Conservation (phyloP, 1,284 basidiomycete genomes). For the Pseudomicrostroma phylloplanum region DNA sequence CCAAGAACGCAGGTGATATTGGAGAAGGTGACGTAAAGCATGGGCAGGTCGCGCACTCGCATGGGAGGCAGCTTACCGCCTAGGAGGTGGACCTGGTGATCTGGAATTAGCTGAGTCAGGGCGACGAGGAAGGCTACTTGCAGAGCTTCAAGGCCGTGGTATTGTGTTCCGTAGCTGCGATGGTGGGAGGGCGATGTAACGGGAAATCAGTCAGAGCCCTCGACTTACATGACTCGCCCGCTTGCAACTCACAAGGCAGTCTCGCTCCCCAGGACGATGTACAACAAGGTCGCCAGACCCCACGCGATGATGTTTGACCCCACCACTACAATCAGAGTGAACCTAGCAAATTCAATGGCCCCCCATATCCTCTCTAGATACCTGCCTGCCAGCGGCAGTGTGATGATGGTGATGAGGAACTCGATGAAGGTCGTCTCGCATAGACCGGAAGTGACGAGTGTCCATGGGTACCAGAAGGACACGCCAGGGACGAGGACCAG, state of each 20-base stretch:
- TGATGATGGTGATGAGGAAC: slow-evolving; percentile 70
- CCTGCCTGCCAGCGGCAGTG: slow-evolving; percentile 73
- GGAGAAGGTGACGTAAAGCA: slow-evolving; percentile 84
- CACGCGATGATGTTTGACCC: slow-evolving; percentile 42
- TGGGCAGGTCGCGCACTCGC: slow-evolving; percentile 64
- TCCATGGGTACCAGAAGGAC: slow-evolving; percentile 77
- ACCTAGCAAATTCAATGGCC: slow-evolving; percentile 73
- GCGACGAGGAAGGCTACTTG: slow-evolving; percentile 85
- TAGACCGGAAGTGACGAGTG: slow-evolving; percentile 74
- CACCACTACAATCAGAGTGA: slow-evolving; percentile 63
- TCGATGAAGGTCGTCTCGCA: slow-evolving; percentile 79
- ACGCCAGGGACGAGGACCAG: slow-evolving; percentile 77
- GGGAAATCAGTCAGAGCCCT: no score
- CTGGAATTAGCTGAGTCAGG: slow-evolving; percentile 93
- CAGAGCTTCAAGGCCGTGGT: slow-evolving; percentile 87
- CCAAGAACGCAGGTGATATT: slow-evolving; percentile 81
- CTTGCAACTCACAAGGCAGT: slow-evolving; percentile 56
- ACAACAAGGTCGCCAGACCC: slow-evolving; percentile 35
- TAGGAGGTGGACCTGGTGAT: slow-evolving; percentile 90
- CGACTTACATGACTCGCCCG: no score
- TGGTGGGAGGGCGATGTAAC: background rate
- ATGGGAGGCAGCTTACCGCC: slow-evolving; percentile 66
- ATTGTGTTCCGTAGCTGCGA: slow-evolving; percentile 68
- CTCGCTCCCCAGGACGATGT: slow-evolving; percentile 35
- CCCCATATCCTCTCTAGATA: slow-evolving; percentile 95